A percentile compares a stretch with the other conserved stretches of the same genome.
phyloP scores from a whole-genome alignment of 495 filamentous ascomycete species.

The Lichina pygmaea region DNA sequence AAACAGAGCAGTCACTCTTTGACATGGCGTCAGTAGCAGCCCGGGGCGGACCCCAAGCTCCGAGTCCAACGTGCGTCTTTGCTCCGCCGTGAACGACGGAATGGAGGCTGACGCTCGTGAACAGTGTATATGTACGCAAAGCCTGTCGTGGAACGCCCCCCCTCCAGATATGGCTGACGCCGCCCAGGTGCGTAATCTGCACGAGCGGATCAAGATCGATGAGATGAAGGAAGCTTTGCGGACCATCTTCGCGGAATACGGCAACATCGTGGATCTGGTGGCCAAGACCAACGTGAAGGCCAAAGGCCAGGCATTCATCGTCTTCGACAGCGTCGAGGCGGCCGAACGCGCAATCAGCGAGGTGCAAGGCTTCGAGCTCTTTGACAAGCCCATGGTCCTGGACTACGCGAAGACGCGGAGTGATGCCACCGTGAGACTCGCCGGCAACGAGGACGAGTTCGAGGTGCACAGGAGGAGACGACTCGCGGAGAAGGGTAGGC shows the following conservation, averaged over 20 bases:
- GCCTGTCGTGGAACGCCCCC: background rate
- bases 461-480: conserved; percentile 68
- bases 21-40: no score
- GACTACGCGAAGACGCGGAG: conserved; percentile 66
- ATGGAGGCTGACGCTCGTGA: no score
- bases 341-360: conserved; percentile 66
- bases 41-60: no score
- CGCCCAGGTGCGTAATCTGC: conserved; percentile 58
- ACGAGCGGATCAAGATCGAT: conserved; percentile 73
- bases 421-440: conserved; percentile 57
- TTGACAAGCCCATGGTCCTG: conserved; percentile 75
- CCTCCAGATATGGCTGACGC: no score
- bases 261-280: conserved; percentile 70
- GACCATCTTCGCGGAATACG: conserved; percentile 75
- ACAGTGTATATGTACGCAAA: background rate
- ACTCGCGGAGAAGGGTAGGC: conserved; percentile 70
- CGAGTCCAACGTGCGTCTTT: no score
- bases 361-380: conserved; percentile 80
- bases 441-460: conserved; percentile 53
- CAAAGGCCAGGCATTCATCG: conserved; percentile 90
- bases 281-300: conserved; percentile 78
- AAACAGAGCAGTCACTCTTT: no score
- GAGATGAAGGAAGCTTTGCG: conserved; percentile 44
- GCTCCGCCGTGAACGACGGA: no score
- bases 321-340: conserved; percentile 56